Evolutionary conservation across 2,329 filamentous ascomycete genomes (phyloP).

Genomic region (Fusarium palustre): DNA sequence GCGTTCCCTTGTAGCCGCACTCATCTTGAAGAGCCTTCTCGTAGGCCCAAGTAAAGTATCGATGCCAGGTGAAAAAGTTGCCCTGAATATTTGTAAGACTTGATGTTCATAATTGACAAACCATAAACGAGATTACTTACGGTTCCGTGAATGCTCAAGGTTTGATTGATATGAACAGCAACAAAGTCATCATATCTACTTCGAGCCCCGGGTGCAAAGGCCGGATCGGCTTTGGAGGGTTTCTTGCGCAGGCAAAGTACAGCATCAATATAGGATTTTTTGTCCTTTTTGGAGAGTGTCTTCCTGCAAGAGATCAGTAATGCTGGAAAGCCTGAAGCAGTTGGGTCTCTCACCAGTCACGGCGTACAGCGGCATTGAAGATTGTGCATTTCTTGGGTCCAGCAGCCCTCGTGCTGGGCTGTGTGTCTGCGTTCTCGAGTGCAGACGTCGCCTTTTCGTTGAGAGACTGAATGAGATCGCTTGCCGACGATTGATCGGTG

Average conservation of each 20-base stretch:
- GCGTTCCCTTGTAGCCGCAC: conserved; percentile 15
- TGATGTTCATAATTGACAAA: fast-evolving
- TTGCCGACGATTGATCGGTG: neutral
- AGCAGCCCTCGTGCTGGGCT: fast-evolving
- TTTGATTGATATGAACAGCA: conserved; percentile 19
- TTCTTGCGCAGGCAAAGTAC: conserved; percentile 8
- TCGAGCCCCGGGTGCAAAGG: conserved; percentile 8
- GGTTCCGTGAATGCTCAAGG: conserved; percentile 4
- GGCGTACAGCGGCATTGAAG: neutral
- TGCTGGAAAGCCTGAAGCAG: fast-evolving
- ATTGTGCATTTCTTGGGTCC: conserved; percentile 9
- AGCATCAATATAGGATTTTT: conserved; percentile 2
- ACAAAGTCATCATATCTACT: conserved; percentile 26
- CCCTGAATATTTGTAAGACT: neutral
- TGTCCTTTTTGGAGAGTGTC: neutral
- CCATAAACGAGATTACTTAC: neutral
- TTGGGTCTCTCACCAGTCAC: neutral
- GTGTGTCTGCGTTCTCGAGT: neutral
- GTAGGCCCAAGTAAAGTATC: conserved; percentile 15
- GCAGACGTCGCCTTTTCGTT: neutral
- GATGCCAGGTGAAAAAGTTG: conserved; percentile 24
- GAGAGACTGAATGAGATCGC: neutral
- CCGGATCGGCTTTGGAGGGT: conserved; percentile 1
- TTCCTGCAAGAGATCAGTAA: fast-evolving
- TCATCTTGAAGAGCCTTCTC: conserved; percentile 15